Base-by-base conservation (phyloP, 176 grass and related monocot species). In the Guadua angustifolia region DNA sequence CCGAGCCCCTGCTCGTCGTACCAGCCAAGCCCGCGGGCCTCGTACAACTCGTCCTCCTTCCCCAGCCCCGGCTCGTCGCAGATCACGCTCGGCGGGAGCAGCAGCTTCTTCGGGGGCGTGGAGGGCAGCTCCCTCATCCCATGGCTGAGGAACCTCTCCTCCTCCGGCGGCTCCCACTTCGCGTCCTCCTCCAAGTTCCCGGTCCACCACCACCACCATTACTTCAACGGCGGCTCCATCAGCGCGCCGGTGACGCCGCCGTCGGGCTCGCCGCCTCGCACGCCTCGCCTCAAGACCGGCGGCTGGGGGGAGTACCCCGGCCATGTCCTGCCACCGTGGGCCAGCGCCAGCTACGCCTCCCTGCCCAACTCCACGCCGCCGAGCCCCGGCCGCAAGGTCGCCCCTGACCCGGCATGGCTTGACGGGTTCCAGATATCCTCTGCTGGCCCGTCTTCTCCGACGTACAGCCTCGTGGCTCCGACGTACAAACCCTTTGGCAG, bases 171-270 rank as follows among this genome's bases (percentile, higher is more conserved):
- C 43, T 39, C 50, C 8, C 43, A 61, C 19, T 26, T 32, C 40
- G 53, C 61, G 35, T 68, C 87, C 42, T 72, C 87, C 18, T 79
- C 89, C 40, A 94, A 89, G 45, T 84, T 86, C 62, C 88, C 85
- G 33, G 49, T 17, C 9, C 77, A 85, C 9, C 85, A 75, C 9
- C 76, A 75, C 77, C 46, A 87, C 77, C 42, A 88, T 46, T 78
- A 71, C 89, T 71, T 87, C 49, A 44, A 46, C 56, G 77, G 84
- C 12, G 62, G 89, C 17, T 90, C 85, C 13, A 66, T 82, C 26
- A 92, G 89, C 52, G 93, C 91, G 46, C 93, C 96, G 16, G 85
- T 90, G n/a, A 88, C 85, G 12, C 90, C 95, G 52, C 92, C 88
- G 1, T 26, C 81, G 0, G 76, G 69, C 36, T 89, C 92, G 35